Evolutionary conservation across 371 early-diverging fungal species (phyloP), one percentile per base, ranked within the genome.

Genomic region (Mucor plumbeus): DNA sequence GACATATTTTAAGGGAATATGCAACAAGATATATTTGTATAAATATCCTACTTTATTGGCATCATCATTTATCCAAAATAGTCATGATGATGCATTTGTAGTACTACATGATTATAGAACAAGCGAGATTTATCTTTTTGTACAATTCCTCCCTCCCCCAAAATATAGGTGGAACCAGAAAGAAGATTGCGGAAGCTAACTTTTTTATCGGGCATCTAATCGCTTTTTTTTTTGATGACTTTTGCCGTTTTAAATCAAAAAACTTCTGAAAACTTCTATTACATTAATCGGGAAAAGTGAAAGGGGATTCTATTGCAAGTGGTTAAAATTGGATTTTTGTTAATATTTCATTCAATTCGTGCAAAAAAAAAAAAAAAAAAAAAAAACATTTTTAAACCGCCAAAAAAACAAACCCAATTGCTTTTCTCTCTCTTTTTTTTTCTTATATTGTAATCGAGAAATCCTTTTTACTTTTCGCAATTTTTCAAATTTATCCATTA

Each of bases 241-340:
- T 50, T 26, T 60, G 41, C 39, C 33, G 50, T 38, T 48, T 50
- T 39, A n/a, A 17, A 35, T 43, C 54, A 50, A 61, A 67, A 66
- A 67, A 56, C 54, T 61, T 67, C 67, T 67, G 55, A 36, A 31
- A 55, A 55, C 53, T 67, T 67, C 67, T 54, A 63, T 54, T 33
- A 44, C 31, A 40, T 34, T 61, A 48, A 67, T 67, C 61, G 67
- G 61, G 61, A 67, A 26, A 67, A 67, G 44, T 47, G 61, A 61
- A 61, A 67, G 67, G 67, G 67, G 67, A 67, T 67, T 67, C 53
- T 67, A 56, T 55, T 61, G 53, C 54, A 67, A 55, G 56, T 67
- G 67, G 67, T 59, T 59, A 65, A 65, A 65, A 65, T 59, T 50
- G 59, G 44, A 50, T 59, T 44, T 57, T 38, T 59, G 47, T 64